Evolutionary conservation across 306 rosid species (phyloP).

Genomic region (Alnus rubra): DNA sequence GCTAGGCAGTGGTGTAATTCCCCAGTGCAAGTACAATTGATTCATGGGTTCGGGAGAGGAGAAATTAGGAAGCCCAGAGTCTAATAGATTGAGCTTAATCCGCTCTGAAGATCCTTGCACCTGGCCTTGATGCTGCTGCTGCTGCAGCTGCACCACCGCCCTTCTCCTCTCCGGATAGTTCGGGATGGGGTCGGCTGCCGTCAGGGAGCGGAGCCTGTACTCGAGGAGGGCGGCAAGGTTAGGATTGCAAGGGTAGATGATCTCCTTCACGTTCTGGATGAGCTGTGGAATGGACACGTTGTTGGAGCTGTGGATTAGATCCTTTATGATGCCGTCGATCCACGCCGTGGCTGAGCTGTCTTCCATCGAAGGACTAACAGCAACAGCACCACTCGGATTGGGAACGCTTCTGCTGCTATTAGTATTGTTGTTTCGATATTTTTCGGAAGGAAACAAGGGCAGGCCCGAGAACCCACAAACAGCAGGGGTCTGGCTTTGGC

Average conservation of each 20-base stretch:
- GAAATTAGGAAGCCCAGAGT: slow-evolving; percentile 17
- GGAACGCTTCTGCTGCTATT: slow-evolving; percentile 5
- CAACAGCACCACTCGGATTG: slow-evolving; percentile 27
- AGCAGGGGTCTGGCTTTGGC: slow-evolving; percentile 43
- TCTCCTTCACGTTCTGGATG: slow-evolving; percentile 83
- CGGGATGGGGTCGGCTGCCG: slow-evolving; percentile 23
- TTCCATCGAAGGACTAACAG: slow-evolving; percentile 43
- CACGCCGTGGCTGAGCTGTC: slow-evolving; percentile 72
- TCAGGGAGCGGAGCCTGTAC: slow-evolving; percentile 70
- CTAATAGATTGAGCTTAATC: slow-evolving; percentile 29
- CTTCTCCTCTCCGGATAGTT: slow-evolving; percentile 23
- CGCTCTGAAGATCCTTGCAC: slow-evolving; percentile 21
- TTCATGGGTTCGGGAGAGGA: slow-evolving; percentile 25
- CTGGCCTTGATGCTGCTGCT: not conserved
- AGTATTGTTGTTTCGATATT: slow-evolving; percentile 19
- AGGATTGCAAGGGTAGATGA: slow-evolving; percentile 93
- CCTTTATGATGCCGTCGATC: slow-evolving; percentile 87
- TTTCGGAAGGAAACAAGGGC: slow-evolving; percentile 80
- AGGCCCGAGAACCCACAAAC: slow-evolving; percentile 93
- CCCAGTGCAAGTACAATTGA: slow-evolving; percentile 61
- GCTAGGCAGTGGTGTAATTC: slow-evolving; percentile 27
- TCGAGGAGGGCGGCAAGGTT: slow-evolving; percentile 86
- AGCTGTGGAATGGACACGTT: slow-evolving; percentile 86
- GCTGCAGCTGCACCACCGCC: slow-evolving; percentile 27
- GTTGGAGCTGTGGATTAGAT: slow-evolving; percentile 77